Evolutionary conservation across 768 basidiomycete species (phyloP).

Genomic region (Coprinopsis sp.): DNA sequence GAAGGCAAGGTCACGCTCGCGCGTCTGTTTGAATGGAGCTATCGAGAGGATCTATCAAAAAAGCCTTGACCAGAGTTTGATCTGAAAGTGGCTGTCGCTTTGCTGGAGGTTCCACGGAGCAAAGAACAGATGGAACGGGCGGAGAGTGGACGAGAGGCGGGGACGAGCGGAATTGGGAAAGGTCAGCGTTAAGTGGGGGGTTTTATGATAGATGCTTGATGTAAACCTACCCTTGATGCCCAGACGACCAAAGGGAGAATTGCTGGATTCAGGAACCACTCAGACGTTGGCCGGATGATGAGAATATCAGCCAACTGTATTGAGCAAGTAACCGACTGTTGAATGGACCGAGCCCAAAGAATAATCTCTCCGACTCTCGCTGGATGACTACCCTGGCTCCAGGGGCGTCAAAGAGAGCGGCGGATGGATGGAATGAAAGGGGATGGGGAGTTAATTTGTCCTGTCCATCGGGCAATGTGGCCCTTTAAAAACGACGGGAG

Average conservation of each 20-base stretch:
- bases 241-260: not conserved
- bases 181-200: not conserved
- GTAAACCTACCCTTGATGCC: not conserved
- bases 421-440: too few species aligned
- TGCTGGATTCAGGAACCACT: not conserved
- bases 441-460: too few species aligned
- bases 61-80: slow-evolving; percentile 1
- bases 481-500: too few species aligned
- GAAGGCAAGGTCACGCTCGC: not conserved
- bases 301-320: not conserved
- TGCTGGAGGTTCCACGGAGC: too few species aligned
- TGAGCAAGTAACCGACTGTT: too few species aligned
- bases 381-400: too few species aligned
- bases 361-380: too few species aligned
- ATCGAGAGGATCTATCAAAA: not conserved
- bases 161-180: not conserved
- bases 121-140: not conserved
- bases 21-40: not conserved
- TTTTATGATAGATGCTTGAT: slow-evolving; percentile 1
- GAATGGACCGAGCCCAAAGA: too few species aligned
- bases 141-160: not conserved
- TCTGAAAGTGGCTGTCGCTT: not conserved
- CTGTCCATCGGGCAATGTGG: too few species aligned
- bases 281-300: not conserved
- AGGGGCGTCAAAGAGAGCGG: too few species aligned